Conservation (phyloP, 805 yeast species). For the Hanseniaspora meyeri region DNA sequence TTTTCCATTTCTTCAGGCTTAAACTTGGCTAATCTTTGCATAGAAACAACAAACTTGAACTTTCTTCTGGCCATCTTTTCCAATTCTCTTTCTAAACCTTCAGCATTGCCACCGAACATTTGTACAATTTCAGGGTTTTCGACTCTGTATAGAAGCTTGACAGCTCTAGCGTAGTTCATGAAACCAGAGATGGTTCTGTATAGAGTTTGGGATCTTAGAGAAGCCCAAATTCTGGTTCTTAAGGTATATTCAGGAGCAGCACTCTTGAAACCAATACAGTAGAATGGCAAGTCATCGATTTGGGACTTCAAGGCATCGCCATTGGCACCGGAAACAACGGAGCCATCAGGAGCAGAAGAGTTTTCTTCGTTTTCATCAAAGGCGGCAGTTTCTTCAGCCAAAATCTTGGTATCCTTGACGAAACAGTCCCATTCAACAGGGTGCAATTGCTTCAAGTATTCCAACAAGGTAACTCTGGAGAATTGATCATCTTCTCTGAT, state of each 20-base stretch:
- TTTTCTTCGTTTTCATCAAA: slow-evolving; percentile 27
- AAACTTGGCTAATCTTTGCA: slow-evolving; percentile 71
- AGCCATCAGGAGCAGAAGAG: slow-evolving; percentile 9
- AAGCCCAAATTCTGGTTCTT: slow-evolving; percentile 97
- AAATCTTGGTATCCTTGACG: slow-evolving; percentile 86
- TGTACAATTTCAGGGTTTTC: slow-evolving; percentile 93
- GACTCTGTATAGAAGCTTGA: slow-evolving; percentile 82
- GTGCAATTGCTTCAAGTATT: slow-evolving; percentile 86
- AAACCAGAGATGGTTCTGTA: slow-evolving; percentile 96
- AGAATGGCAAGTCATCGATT: slow-evolving; percentile 85
- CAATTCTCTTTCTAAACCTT: slow-evolving; percentile 85
- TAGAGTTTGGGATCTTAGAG: slow-evolving; percentile 88
- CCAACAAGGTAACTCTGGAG: slow-evolving; percentile 85
- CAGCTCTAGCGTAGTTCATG: slow-evolving; percentile 96
- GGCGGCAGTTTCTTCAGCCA: slow-evolving; percentile 88
- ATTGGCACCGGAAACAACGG: slow-evolving; percentile 30
- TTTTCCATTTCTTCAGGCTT: slow-evolving; percentile 64
- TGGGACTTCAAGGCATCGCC: slow-evolving; percentile 66
- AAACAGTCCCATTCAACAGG: slow-evolving; percentile 98
- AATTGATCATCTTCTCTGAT: slow-evolving; percentile 95
- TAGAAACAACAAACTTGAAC: slow-evolving; percentile 67
- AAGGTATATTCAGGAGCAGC: slow-evolving; percentile 94
- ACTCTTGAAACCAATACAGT: slow-evolving; percentile 92
- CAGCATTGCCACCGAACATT: slow-evolving; percentile 98
- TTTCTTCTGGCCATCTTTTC: slow-evolving; percentile 81